These are phyloP conservation scores for Medicago lupulina DNA, from an alignment of 306 rosid species.

Conservation along the genomic window DNA sequence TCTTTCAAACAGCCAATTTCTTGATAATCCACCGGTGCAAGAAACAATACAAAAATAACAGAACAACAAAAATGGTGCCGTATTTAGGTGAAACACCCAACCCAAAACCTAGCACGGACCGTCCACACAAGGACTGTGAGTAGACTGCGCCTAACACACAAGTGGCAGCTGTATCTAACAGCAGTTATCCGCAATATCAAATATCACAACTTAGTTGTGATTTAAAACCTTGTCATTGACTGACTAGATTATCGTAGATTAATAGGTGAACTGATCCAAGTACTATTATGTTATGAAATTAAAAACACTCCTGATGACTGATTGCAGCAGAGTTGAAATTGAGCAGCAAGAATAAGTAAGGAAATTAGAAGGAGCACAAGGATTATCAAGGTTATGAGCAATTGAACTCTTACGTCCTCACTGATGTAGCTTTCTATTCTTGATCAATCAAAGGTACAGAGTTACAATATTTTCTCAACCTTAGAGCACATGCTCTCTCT, in stretches of 20 bases:
- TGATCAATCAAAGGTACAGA: background rate
- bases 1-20: too few relatives aligned
- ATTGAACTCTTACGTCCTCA: background rate
- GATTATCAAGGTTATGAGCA: background rate
- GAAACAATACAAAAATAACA: too few relatives aligned
- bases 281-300: background rate
- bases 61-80: too few relatives aligned
- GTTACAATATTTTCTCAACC: background rate
- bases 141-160: too few relatives aligned
- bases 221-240: slow-evolving; percentile 3
- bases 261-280: background rate
- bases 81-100: too few relatives aligned
- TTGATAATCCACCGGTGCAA: too few relatives aligned
- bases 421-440: background rate
- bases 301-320: background rate
- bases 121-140: too few relatives aligned
- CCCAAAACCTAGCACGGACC: too few relatives aligned
- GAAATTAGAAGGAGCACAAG: background rate
- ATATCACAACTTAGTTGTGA: background rate
- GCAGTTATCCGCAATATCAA: background rate
- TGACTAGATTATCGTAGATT: background rate
- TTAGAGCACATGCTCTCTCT: background rate
- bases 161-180: background rate
- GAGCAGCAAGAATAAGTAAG: background rate
- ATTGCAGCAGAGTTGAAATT: background rate